These are phyloP conservation scores for Xerocomellus amylosporus DNA, from an alignment of 768 basidiomycete genomes.

Conservation along the genomic window DNA sequence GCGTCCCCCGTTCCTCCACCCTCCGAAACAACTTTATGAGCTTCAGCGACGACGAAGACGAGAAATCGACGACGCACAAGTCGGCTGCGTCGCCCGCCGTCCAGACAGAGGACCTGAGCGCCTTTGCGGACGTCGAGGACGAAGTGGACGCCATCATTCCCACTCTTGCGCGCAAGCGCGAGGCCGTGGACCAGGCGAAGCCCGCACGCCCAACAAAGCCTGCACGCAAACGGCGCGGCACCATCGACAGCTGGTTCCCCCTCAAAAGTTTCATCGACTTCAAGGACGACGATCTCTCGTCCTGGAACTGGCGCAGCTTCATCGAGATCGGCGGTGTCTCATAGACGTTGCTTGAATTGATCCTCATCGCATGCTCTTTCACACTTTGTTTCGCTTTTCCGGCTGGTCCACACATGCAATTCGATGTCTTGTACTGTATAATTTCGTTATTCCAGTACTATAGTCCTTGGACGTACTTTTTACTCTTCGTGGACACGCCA, in stretches of 20 bases:
- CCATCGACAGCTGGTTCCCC: constrained; percentile 51
- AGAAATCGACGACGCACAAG: constrained; percentile 21
- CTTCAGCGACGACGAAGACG: constrained; percentile 64
- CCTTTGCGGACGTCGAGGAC: constrained; percentile 33
- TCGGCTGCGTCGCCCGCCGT: constrained; percentile 2
- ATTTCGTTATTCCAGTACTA: constrained; percentile 11
- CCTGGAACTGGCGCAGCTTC: constrained; percentile 62
- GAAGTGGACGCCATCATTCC: constrained; percentile 30
- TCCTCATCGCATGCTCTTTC: background rate
- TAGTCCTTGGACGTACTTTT: constrained; percentile 7
- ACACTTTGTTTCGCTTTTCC: background rate
- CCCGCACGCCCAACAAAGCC: constrained; percentile 6
- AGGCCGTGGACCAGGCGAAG: constrained; percentile 9
- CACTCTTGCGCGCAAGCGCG: constrained; percentile 6
- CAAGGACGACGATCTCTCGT: constrained; percentile 44
- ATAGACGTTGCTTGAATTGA: background rate
- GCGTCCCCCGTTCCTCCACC: constrained; percentile 14
- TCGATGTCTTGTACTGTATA: constrained; percentile 2
- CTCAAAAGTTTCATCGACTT: constrained; percentile 67
- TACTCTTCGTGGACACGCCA: background rate
- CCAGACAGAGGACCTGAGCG: constrained; percentile 23
- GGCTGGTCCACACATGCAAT: constrained; percentile 5
- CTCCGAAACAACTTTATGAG: constrained; percentile 57
- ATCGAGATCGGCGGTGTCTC: constrained; percentile 49
- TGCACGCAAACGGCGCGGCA: constrained; percentile 38